These are phyloP conservation scores for Linnemannia exigua DNA, from an alignment of 192 early-diverging fungal species.

Conservation along the genomic window DNA sequence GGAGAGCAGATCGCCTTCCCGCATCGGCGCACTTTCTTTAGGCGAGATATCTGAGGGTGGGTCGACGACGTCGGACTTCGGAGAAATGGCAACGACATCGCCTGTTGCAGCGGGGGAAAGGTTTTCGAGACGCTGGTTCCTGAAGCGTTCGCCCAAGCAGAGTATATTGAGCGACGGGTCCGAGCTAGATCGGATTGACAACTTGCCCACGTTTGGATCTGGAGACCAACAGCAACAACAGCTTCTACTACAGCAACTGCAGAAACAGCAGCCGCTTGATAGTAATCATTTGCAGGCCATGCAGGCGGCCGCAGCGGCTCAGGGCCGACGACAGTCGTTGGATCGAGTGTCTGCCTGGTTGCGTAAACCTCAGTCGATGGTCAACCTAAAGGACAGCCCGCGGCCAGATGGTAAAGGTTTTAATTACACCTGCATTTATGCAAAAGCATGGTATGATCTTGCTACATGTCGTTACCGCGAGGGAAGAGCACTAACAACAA, in stretches of 20 bases:
- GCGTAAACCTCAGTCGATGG: slow-evolving; percentile 44
- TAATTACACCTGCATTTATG: neutral
- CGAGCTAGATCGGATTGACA: slow-evolving; percentile 46
- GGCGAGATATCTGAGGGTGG: slow-evolving; percentile 18
- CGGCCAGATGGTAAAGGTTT: slow-evolving; percentile 31
- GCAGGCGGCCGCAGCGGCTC: slow-evolving; percentile 6
- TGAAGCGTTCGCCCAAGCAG: slow-evolving; percentile 36
- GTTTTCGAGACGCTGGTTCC: slow-evolving; percentile 22
- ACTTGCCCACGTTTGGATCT: slow-evolving; percentile 19
- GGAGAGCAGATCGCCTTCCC: slow-evolving; percentile 37
- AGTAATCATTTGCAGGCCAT: neutral
- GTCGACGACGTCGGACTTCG: slow-evolving; percentile 25
- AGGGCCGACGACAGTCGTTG: slow-evolving; percentile 26
- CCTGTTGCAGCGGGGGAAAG: slow-evolving; percentile 12
- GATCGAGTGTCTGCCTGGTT: slow-evolving; percentile 44
- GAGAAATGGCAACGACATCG: slow-evolving; percentile 1
- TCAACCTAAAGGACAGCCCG: slow-evolving; percentile 29
- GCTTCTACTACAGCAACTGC: slow-evolving; percentile 1
- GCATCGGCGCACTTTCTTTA: slow-evolving; percentile 10
- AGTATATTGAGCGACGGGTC: slow-evolving; percentile 48
- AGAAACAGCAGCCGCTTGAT: neutral
- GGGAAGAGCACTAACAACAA: neutral
- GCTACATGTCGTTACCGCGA: neutral
- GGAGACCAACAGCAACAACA: neutral
- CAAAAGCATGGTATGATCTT: neutral